Evolutionary conservation across 306 rosid genomes (phyloP), one percentile per base, ranked within the genome.

Genomic region (Morella rubra): DNA sequence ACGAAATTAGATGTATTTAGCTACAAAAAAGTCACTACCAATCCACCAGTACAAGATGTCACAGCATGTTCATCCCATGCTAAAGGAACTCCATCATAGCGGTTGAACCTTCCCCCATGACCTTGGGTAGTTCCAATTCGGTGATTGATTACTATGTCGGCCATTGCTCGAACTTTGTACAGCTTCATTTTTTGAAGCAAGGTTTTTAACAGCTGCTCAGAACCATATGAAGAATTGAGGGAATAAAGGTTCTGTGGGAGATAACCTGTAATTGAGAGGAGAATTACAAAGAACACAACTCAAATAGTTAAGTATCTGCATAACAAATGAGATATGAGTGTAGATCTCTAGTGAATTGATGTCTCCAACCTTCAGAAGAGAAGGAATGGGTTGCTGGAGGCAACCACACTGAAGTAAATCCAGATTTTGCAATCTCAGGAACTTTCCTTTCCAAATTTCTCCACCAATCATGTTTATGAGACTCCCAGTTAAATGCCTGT

Each of bases 401-500:
- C 87, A 94, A 80, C 98, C 97, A 94, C 24, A 84, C 92, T 18
- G 98, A 90, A 12, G 98, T 90, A 73, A 94, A 86, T 69, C 98
- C 98, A 81, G 93, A 80, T 72, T 81, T 79, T 58, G 96, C 93
- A 11, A 91, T 85, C 62, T 91, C 96, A 19, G 90, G 80, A 83
- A 91, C 87, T 89, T 91, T 91, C 49, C 75, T 52, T 53, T 90
- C 93, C 74, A 91, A 85, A 83, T 84, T 87, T 64, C 66, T 83
- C 97, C 95, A 94, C 96, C 98, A 94, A 73, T 85, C 87, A 83
- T 79, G 6, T 56, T 89, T 92, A 77, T 90, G 91, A 76, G 98
- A 94, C 81, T 94, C 97, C 98, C 97, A 94, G 74, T 91, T 94
- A 80, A 91, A 91, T 42, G 89, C 98, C 98, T 94, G 81, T 55